phyloP scores from a whole-genome alignment of 108 stramenopile species.

The Cyclotella atomus region DNA sequence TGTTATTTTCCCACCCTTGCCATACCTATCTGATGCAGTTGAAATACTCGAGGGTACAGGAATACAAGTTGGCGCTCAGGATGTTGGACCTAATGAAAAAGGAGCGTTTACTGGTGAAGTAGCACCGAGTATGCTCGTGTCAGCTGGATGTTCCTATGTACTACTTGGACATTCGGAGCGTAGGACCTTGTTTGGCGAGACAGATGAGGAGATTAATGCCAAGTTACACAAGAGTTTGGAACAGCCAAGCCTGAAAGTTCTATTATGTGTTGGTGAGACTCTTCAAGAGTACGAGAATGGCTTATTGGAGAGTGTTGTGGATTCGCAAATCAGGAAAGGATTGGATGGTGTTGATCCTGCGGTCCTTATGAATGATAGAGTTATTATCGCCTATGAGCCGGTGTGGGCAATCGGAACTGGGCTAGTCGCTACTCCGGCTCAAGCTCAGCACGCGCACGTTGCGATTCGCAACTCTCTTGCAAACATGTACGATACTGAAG shows the following conservation, averaged over 20 bases:
- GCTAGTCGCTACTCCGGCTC: conserved; percentile 81
- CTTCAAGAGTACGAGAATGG: conserved; percentile 43
- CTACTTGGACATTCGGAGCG: conserved; percentile 70
- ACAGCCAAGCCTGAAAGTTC: conserved; percentile 35
- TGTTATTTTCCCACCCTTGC: conserved; percentile 75
- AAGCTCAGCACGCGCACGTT: conserved; percentile 65
- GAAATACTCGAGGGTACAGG: conserved; percentile 61
- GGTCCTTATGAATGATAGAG: conserved; percentile 31
- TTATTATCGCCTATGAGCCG: conserved; percentile 90
- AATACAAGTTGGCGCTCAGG: conserved; percentile 79
- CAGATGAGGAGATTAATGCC: conserved; percentile 43
- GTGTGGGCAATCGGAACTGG: conserved; percentile 98
- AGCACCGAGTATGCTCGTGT: conserved; percentile 46
- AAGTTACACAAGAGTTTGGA: conserved; percentile 41
- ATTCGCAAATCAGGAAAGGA: conserved; percentile 55
- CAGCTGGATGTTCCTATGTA: conserved; percentile 52
- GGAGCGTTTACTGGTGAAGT: conserved; percentile 69
- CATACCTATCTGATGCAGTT: conserved; percentile 55
- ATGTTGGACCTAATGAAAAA: conserved; percentile 44
- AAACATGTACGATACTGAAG: conserved; percentile 35
- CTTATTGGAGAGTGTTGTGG: conserved; percentile 45
- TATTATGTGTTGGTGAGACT: conserved; percentile 61
- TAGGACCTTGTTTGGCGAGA: conserved; percentile 52
- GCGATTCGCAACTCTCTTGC: conserved; percentile 46
- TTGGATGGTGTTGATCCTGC: conserved; percentile 49